phyloP scores from a whole-genome alignment of 2,329 filamentous ascomycete species.

The Ilyonectria robusta region DNA sequence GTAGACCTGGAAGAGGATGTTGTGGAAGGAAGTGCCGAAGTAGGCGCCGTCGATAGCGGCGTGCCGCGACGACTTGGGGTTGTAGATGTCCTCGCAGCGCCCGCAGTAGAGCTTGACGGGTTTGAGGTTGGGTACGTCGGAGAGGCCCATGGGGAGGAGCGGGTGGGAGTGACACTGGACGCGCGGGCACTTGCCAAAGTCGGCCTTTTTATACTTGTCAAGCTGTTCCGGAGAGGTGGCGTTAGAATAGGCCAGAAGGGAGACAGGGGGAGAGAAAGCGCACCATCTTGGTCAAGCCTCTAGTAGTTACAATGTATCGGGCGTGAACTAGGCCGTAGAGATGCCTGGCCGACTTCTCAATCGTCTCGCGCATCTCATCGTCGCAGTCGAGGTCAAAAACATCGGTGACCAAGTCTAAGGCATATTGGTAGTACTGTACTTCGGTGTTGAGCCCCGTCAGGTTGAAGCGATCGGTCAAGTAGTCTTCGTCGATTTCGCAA shows the following conservation, averaged over 20 bases:
- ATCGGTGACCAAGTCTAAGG: conserved; percentile 95
- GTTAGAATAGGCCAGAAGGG: conserved; percentile 4
- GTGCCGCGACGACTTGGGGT: conserved; percentile 97
- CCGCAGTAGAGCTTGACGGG: conserved; percentile 98
- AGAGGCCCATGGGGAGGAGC: conserved; percentile 93
- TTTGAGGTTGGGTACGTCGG: conserved; percentile 88
- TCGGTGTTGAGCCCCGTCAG: conserved; percentile 96
- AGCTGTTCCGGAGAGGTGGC: conserved; percentile 70
- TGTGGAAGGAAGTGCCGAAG: conserved; percentile 98
- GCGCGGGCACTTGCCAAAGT: conserved; percentile 98
- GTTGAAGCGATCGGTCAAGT: conserved; percentile 98
- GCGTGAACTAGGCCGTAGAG: conserved; percentile 97
- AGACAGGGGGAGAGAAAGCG: conserved; percentile 42
- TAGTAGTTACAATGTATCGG: conserved; percentile 95
- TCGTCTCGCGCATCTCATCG: conserved; percentile 97
- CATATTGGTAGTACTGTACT: conserved; percentile 99
- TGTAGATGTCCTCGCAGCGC: conserved; percentile 98
- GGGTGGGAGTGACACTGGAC: conserved; percentile 96
- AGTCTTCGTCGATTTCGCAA: conserved; percentile 99
- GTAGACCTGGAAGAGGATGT: conserved; percentile 99
- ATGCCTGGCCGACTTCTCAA: conserved; percentile 96
- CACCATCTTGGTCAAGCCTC: conserved; percentile 97
- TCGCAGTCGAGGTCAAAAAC: conserved; percentile 99
- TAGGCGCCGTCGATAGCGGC: conserved; percentile 97
- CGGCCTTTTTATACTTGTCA: conserved; percentile 98